phyloP scores from a whole-genome alignment of 2,329 filamentous ascomycete genomes.

The Claviceps capensis region DNA sequence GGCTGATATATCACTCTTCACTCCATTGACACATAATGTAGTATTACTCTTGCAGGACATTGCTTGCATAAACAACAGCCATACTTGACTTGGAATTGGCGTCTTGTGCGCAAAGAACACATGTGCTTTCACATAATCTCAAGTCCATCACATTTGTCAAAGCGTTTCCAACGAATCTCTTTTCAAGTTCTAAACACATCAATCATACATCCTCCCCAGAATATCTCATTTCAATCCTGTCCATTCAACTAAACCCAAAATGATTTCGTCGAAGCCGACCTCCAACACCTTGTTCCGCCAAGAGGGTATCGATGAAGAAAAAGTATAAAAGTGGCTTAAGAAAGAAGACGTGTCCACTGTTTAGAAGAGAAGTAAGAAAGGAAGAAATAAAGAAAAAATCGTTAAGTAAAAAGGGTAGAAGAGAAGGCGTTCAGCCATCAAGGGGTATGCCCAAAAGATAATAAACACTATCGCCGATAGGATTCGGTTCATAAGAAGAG shows the following conservation, averaged over 20 bases:
- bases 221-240: constrained; percentile 2
- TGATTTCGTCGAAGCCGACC: background rate
- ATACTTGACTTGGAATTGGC: no score
- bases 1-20: no score
- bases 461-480: constrained; percentile 23
- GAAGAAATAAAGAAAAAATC: background rate
- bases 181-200: constrained; percentile 4
- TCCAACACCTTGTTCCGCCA: constrained; percentile 1
- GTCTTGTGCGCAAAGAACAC: background rate
- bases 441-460: constrained; percentile 11
- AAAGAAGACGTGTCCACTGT: background rate
- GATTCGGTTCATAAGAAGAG: constrained; percentile 12
- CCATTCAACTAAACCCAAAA: background rate
- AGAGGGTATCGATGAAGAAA: constrained; percentile 11
- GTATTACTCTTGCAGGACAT: no score
- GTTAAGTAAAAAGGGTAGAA: background rate
- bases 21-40: no score
- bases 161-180: background rate
- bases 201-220: constrained; percentile 4
- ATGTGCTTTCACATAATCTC: background rate
- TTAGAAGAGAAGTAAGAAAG: background rate
- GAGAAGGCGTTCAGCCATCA: background rate
- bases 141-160: background rate
- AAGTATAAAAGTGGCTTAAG: background rate
- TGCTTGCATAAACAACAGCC: no score